Evolutionary conservation across 768 basidiomycete species (phyloP).

Genomic region (Boletales sp.): DNA sequence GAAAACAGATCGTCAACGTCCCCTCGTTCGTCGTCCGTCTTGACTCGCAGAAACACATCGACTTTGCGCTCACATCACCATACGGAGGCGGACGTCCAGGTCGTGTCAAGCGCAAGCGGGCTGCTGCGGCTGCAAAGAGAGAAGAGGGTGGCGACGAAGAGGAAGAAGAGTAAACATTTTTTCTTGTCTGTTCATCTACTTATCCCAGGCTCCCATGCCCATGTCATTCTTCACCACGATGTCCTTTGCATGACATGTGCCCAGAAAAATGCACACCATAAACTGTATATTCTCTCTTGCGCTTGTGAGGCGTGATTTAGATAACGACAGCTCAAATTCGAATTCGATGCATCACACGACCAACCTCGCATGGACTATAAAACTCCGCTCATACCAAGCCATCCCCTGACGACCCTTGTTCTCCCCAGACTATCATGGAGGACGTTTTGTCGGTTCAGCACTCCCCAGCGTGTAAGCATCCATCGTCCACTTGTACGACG

Average conservation of each 20-base stretch:
- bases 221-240: constrained; percentile 23
- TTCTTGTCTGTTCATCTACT: constrained; percentile 17
- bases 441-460: constrained; percentile 35
- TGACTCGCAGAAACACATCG: constrained; percentile 99
- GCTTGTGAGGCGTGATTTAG: too few species aligned
- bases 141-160: constrained; percentile 88
- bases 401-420: not conserved
- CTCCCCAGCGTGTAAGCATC: constrained; percentile 45
- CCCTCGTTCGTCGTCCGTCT: constrained; percentile 99
- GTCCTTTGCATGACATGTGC: constrained; percentile 29
- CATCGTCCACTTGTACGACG: not conserved
- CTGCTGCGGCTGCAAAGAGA: constrained; percentile 86
- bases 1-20: constrained; percentile 98
- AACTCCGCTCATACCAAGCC: constrained; percentile 12
- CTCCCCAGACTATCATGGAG: constrained; percentile 20
- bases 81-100: constrained; percentile 94
- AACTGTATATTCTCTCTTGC: constrained; percentile 4
- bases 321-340: too few species aligned
- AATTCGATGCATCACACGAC: constrained; percentile 5
- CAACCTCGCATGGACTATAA: not conserved
- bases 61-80: constrained; percentile 95
- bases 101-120: constrained; percentile 99
- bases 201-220: constrained; percentile 26
- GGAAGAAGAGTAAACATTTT: constrained; percentile 70
- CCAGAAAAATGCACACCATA: constrained; percentile 28